Percentiles rank a stretch among this genome's conserved stretches.
phyloP scores from a whole-genome alignment of 78 protist genomes.

The Dictyostelium citrinum region DNA sequence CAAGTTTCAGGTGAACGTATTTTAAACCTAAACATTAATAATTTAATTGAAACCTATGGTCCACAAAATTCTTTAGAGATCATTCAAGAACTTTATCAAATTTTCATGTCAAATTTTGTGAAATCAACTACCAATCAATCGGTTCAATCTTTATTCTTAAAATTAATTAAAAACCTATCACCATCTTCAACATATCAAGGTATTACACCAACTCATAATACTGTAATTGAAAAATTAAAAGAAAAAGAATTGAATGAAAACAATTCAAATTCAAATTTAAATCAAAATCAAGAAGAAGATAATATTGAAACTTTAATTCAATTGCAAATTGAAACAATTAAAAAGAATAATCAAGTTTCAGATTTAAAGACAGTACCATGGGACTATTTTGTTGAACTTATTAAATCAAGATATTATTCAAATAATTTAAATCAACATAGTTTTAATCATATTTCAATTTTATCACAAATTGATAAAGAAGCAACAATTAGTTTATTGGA shows the following conservation, averaged over 20 bases:
- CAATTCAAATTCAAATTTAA: too few species aligned
- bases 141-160: conserved; percentile 43
- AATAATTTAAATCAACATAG: conserved; percentile 1
- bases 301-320: neutral
- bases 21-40: conserved; percentile 5
- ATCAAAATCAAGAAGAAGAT: neutral
- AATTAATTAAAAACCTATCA: conserved; percentile 64
- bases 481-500: conserved; percentile 15
- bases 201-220: neutral
- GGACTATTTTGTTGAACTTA: neutral
- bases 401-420: conserved; percentile 15
- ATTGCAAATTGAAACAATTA: neutral
- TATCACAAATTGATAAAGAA: conserved; percentile 45
- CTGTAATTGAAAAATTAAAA: neutral
- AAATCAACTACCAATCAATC: conserved; percentile 55
- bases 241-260: neutral
- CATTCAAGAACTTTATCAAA: conserved; percentile 25
- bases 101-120: conserved; percentile 58
- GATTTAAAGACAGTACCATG: neutral
- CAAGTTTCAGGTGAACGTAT: conserved; percentile 61
- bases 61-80: conserved; percentile 7
- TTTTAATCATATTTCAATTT: conserved; percentile 30
- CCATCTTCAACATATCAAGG: neutral
- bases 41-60: conserved; percentile 18
- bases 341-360: neutral